Conservation (phyloP, 768 basidiomycete genomes). For the Termitomyces titanicus region DNA sequence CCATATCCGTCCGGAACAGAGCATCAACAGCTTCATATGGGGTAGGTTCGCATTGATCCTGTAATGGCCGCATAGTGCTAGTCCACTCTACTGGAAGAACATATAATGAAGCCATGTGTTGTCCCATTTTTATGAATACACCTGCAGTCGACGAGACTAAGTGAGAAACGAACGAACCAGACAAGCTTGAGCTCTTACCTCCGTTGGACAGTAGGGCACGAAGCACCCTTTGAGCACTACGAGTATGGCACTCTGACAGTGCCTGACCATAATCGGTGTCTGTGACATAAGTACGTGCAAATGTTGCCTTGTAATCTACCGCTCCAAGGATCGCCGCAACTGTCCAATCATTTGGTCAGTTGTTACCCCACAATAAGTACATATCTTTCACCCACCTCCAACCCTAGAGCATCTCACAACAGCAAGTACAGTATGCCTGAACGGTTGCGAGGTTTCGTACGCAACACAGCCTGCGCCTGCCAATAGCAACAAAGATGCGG, state of each 20-base stretch:
- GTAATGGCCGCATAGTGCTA: slow-evolving; percentile 52
- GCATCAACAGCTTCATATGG: slow-evolving; percentile 71
- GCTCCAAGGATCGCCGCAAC: slow-evolving; percentile 61
- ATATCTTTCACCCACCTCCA: slow-evolving; percentile 43
- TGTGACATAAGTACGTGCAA: slow-evolving; percentile 48
- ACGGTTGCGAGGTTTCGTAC: slow-evolving; percentile 69
- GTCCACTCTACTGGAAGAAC: slow-evolving; percentile 55
- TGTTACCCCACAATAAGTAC: slow-evolving; percentile 14
- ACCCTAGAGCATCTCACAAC: slow-evolving; percentile 76
- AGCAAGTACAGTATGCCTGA: slow-evolving; percentile 74
- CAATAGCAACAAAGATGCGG: slow-evolving; percentile 31
- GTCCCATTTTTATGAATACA: slow-evolving; percentile 87
- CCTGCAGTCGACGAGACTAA: slow-evolving; percentile 33
- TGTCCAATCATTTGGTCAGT: slow-evolving; percentile 26
- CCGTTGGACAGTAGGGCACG: slow-evolving; percentile 87
- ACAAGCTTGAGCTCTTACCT: slow-evolving; percentile 40
- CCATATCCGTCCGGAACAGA: slow-evolving; percentile 80
- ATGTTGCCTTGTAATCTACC: slow-evolving; percentile 71
- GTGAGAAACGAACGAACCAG: background rate
- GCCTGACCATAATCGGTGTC: slow-evolving; percentile 49
- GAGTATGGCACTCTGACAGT: slow-evolving; percentile 75
- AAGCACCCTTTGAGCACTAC: slow-evolving; percentile 78
- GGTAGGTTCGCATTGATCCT: slow-evolving; percentile 93
- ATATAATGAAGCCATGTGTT: slow-evolving; percentile 72
- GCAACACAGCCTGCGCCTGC: slow-evolving; percentile 38